These are phyloP conservation scores for Myriosclerotinia duriaeana DNA, from an alignment of 2,329 filamentous ascomycete genomes.

Conservation along the genomic window DNA sequence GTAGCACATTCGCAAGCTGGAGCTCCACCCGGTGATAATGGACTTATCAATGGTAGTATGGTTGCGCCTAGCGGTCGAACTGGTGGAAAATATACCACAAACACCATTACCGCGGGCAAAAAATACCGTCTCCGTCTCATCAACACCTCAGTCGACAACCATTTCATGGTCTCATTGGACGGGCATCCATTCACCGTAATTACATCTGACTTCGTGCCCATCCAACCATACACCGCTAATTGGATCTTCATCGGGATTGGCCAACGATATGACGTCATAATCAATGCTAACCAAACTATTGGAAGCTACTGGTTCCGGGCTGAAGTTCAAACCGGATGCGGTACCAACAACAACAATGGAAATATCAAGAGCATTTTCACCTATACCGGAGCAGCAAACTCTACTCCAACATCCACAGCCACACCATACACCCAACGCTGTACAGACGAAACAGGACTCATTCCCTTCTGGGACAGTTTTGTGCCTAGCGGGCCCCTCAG, in stretches of 20 bases:
- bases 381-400: conserved; percentile 23
- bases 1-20: background rate
- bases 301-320: conserved; percentile 55
- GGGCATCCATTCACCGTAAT: conserved; percentile 59
- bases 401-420: conserved; percentile 20
- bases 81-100: conserved; percentile 27
- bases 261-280: conserved; percentile 47
- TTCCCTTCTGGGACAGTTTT: conserved; percentile 24
- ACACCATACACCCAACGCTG: conserved; percentile 22
- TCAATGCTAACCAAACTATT: conserved; percentile 46
- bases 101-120: conserved; percentile 29
- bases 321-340: conserved; percentile 21
- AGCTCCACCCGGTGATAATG: conserved; percentile 43
- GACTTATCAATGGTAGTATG: conserved; percentile 48
- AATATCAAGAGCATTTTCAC: conserved; percentile 25
- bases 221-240: conserved; percentile 52
- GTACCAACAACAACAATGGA: conserved; percentile 19
- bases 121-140: conserved; percentile 50
- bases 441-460: conserved; percentile 21
- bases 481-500: conserved; percentile 16
- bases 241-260: conserved; percentile 45
- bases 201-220: conserved; percentile 56
- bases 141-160: conserved; percentile 47
- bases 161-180: conserved; percentile 50
- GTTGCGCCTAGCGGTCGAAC: conserved; percentile 4